These are phyloP conservation scores for Suillus americanus DNA, from an alignment of 768 basidiomycete genomes.

Conservation along the genomic window DNA sequence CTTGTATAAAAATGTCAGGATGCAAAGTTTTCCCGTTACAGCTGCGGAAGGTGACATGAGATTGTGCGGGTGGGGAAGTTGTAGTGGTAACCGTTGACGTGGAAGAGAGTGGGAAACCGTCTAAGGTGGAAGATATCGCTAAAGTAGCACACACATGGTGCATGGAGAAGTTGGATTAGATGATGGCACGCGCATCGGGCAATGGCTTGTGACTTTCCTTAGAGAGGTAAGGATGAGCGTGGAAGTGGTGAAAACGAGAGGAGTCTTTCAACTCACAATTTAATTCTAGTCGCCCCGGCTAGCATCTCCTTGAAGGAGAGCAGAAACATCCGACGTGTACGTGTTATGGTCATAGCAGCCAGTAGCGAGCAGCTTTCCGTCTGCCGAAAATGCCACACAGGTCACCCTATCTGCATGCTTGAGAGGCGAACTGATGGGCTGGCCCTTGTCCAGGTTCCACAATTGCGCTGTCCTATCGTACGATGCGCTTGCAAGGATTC, in stretches of 20 bases:
- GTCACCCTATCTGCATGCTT: background rate
- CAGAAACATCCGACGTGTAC: background rate
- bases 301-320: background rate
- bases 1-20: background rate
- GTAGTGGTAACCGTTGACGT: background rate
- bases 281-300: background rate
- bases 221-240: background rate
- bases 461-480: background rate
- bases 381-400: constrained; percentile 91
- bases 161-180: too few species aligned
- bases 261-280: background rate
- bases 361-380: constrained; percentile 90
- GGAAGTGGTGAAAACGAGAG: background rate
- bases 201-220: background rate
- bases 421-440: background rate
- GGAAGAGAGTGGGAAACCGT: background rate
- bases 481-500: background rate
- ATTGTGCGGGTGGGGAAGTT: background rate
- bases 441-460: background rate
- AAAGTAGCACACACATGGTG: background rate
- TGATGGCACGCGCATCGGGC: background rate
- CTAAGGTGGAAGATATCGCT: background rate
- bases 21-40: background rate
- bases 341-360: constrained; percentile 45
- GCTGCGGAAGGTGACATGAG: background rate